phyloP scores from a whole-genome alignment of 352 stramenopile species.

The Globisporangium irregulare region DNA sequence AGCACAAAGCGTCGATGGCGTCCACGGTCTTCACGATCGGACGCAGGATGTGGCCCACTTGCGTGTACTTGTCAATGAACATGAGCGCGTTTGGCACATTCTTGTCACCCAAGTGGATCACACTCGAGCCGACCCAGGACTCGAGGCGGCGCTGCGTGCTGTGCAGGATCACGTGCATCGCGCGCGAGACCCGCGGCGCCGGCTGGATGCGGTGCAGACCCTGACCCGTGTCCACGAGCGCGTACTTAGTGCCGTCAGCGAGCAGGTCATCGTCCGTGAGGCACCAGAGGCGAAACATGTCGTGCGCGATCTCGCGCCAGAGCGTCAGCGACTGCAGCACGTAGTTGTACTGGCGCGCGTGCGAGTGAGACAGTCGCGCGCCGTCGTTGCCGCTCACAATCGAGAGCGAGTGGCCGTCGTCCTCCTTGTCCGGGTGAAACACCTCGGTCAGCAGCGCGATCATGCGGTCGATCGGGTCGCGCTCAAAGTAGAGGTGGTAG shows the following conservation, averaged over 20 bases:
- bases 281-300: conserved; percentile 97
- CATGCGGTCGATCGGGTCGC: conserved; percentile 95
- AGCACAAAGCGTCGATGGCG: conserved; percentile 56
- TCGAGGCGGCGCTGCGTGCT: conserved; percentile 70
- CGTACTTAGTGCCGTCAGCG: conserved; percentile 76
- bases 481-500: conserved; percentile 97
- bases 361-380: conserved; percentile 93
- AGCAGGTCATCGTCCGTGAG: conserved; percentile 93
- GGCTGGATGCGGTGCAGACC: conserved; percentile 94
- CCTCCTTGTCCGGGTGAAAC: conserved; percentile 81
- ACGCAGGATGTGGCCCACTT: conserved; percentile 86
- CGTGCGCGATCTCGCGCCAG: conserved; percentile 94
- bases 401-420: conserved; percentile 82
- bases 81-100: conserved; percentile 98
- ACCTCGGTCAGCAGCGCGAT: conserved; percentile 86
- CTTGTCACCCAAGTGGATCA: conserved; percentile 97
- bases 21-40: conserved; percentile 88
- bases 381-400: conserved; percentile 93
- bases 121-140: conserved; percentile 91
- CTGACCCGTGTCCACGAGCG: conserved; percentile 93
- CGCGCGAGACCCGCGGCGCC: conserved; percentile 90
- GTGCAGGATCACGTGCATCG: conserved; percentile 94
- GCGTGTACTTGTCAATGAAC: conserved; percentile 99
- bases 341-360: conserved; percentile 95
- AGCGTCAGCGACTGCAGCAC: conserved; percentile 95